phyloP scores from a whole-genome alignment of 345 rosid genomes.

The Dimocarpus longan region DNA sequence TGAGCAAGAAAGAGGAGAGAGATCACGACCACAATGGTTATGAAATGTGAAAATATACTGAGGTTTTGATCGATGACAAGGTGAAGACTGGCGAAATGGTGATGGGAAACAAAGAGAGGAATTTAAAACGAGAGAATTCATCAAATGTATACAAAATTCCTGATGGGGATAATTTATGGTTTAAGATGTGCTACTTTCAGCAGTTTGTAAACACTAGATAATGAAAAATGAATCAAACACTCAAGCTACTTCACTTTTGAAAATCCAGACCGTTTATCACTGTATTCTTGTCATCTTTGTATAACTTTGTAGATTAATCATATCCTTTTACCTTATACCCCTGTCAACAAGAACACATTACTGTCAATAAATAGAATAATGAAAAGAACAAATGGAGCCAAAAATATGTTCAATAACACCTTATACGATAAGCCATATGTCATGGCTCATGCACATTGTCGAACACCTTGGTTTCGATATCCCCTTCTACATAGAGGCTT shows the following conservation, averaged over 20 bases:
- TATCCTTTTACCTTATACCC: not conserved
- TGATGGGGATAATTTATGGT: slow-evolving; percentile 1
- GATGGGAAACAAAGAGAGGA: slow-evolving; percentile 27
- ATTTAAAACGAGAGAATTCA: slow-evolving; percentile 41
- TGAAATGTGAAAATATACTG: not conserved
- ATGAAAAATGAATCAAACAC: not conserved
- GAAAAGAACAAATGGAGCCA: not conserved
- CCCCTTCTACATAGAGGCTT: not conserved
- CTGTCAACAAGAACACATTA: slow-evolving; percentile 9
- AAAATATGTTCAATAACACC: not conserved
- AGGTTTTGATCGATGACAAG: slow-evolving; percentile 7
- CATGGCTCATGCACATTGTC: not conserved
- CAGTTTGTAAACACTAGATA: not conserved
- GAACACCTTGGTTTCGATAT: not conserved
- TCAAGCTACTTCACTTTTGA: not conserved
- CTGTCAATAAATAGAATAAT: not conserved
- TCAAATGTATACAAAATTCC: slow-evolving; percentile 18
- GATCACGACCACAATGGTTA: not conserved
- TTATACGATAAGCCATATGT: not conserved
- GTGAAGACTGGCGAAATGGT: slow-evolving; percentile 16
- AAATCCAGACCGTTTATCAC: not conserved
- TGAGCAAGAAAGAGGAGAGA: slow-evolving; percentile 18
- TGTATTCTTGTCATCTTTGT: not conserved
- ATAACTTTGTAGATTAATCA: not conserved
- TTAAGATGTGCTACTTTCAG: slow-evolving; percentile 11